A percentile compares a stretch with the other conserved stretches of the same genome.
phyloP scores from a whole-genome alignment of 352 stramenopile genomes.

The Pythium grandisporangium region DNA sequence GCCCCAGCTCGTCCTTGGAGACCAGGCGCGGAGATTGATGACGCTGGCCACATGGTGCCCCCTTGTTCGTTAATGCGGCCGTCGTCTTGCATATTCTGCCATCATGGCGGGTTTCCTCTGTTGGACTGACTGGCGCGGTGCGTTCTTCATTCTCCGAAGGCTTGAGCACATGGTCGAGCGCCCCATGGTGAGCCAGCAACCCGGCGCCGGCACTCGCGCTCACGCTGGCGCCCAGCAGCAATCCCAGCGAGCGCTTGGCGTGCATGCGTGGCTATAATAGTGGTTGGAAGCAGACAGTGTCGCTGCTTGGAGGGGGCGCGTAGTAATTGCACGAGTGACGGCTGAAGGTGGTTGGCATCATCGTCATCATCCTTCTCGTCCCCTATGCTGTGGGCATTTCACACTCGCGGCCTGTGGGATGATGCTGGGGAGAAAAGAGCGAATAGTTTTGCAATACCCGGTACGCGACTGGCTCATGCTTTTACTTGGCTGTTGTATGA shows the following conservation, averaged over 20 bases:
- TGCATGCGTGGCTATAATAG: constrained; percentile 17
- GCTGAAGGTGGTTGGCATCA: background rate
- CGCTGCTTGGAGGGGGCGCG: background rate
- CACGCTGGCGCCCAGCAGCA: constrained; percentile 37
- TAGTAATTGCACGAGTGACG: background rate
- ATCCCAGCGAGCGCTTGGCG: constrained; percentile 39
- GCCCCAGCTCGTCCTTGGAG: constrained; percentile 43
- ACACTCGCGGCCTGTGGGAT: too few relatives aligned
- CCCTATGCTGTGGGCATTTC: too few relatives aligned
- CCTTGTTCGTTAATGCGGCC: background rate
- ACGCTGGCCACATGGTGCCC: constrained; percentile 2
- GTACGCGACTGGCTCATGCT: too few relatives aligned
- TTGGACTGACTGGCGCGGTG: background rate
- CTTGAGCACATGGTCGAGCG: constrained; percentile 4
- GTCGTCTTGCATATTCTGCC: background rate
- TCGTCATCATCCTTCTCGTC: too few relatives aligned
- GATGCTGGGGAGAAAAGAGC: too few relatives aligned
- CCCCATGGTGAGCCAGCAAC: constrained; percentile 39
- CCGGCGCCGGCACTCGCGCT: constrained; percentile 39
- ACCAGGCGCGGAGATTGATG: constrained; percentile 27
- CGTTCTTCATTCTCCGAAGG: constrained; percentile 3
- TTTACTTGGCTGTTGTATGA: too few relatives aligned
- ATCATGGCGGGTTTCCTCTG: constrained; percentile 1
- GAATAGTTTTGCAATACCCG: too few relatives aligned
- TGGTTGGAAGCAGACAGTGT: background rate